A percentile compares a stretch with the other conserved stretches of the same genome.
These are phyloP conservation scores for Verbascum thapsus DNA, from an alignment of 257 asterid species.

Conservation along the genomic window DNA sequence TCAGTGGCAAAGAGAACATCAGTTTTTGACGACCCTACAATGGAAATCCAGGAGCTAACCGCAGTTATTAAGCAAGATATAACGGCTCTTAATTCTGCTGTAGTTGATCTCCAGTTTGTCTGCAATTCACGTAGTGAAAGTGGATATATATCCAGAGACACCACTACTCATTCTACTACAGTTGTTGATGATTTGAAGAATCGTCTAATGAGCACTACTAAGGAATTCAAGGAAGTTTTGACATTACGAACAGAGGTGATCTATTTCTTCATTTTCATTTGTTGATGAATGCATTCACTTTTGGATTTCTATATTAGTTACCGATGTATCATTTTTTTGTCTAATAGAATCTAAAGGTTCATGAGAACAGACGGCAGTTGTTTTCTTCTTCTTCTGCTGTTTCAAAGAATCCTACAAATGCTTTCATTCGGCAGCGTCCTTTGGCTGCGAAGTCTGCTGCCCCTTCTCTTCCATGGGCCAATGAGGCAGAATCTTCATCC, in stretches of 20 bases:
- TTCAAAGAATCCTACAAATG: slow-evolving; percentile 63
- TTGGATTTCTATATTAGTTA: background rate
- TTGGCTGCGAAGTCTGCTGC: slow-evolving; percentile 54
- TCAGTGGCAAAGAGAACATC: slow-evolving; percentile 93
- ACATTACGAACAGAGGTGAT: slow-evolving; percentile 80
- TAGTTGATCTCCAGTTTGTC: slow-evolving; percentile 69
- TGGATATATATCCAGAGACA: slow-evolving; percentile 54
- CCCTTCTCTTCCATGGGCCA: slow-evolving; percentile 81
- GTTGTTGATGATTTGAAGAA: slow-evolving; percentile 80
- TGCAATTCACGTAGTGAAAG: slow-evolving; percentile 52
- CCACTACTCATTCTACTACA: slow-evolving; percentile 62
- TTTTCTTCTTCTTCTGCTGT: slow-evolving; percentile 70
- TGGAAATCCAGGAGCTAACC: slow-evolving; percentile 87
- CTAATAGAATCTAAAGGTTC: slow-evolving; percentile 74
- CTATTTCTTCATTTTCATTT: slow-evolving; percentile 25
- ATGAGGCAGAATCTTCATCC: slow-evolving; percentile 55
- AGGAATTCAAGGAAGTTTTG: slow-evolving; percentile 80
- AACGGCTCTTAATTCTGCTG: slow-evolving; percentile 73
- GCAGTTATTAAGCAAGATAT: slow-evolving; percentile 82
- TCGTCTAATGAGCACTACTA: slow-evolving; percentile 72
- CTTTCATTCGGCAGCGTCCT: slow-evolving; percentile 83
- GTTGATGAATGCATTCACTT: slow-evolving; percentile 20
- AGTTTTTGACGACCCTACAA: slow-evolving; percentile 81
- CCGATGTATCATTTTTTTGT: slow-evolving; percentile 6
- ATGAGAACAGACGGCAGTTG: slow-evolving; percentile 72